phyloP scores from a whole-genome alignment of 2,329 filamentous ascomycete genomes.

The Aspergillus clavatus region DNA sequence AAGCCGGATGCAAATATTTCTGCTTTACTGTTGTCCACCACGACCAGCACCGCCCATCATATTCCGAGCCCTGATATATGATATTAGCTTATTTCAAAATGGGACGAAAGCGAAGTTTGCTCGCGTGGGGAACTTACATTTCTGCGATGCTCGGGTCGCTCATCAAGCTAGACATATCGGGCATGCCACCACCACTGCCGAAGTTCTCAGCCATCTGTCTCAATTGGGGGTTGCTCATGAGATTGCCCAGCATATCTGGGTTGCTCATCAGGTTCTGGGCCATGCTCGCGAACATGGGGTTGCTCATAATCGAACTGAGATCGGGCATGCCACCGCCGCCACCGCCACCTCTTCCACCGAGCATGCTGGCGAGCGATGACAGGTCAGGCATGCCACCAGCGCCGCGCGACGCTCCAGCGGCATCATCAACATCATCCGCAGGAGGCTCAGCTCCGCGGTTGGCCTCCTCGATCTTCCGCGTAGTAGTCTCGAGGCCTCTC shows the following conservation, averaged over 20 bases:
- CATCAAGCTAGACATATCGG: conserved; percentile 81
- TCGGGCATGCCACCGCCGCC: conserved; percentile 80
- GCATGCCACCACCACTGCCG: conserved; percentile 72
- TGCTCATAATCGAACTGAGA: conserved; percentile 81
- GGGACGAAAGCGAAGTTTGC: background rate
- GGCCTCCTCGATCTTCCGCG: conserved; percentile 78
- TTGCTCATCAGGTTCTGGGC: conserved; percentile 97
- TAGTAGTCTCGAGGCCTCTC: conserved; percentile 92
- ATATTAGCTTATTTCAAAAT: conserved; percentile 9
- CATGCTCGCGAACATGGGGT: conserved; percentile 98
- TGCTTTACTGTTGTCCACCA: conserved; percentile 20
- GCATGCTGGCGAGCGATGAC: conserved; percentile 65
- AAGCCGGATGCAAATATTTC: conserved; percentile 1
- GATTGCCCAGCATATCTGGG: conserved; percentile 80
- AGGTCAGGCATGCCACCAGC: conserved; percentile 65
- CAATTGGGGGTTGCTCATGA: conserved; percentile 91
- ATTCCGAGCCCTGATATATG: conserved; percentile 54
- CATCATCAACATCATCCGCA: conserved; percentile 50
- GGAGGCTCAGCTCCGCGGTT: conserved; percentile 51
- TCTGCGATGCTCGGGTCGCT: conserved; percentile 86
- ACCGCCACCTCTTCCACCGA: conserved; percentile 58
- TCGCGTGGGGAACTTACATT: conserved; percentile 67
- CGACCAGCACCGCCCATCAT: conserved; percentile 59
- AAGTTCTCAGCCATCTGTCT: conserved; percentile 83
- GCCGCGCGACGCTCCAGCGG: conserved; percentile 41